Base-by-base conservation (phyloP, 495 filamentous ascomycete genomes). In the Xylaria longipes region DNA sequence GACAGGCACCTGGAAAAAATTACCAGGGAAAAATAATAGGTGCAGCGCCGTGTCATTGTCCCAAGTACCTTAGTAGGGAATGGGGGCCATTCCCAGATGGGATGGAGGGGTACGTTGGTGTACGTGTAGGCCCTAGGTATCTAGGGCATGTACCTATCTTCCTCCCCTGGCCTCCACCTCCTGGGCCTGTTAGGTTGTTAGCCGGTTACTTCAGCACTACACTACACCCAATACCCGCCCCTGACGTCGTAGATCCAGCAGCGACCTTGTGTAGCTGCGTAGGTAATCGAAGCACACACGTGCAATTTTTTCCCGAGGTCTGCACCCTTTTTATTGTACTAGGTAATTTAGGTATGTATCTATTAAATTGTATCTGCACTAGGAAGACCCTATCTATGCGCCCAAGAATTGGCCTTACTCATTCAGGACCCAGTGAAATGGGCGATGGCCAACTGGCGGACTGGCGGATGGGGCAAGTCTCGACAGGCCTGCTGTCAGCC, bases 1-100 rank as follows among this genome's bases (percentile, higher is more conserved):
- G 63, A 41, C 45, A 52, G 54, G 29, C 46, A 63, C 29, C 31
- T 54, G 3, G 45, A 52, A 63, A 69, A 62, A 70, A 31, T 70
- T 63, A 70, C 64, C 68, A 48, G 45, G 33, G 31, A 54, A 39
- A 52, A 43, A 56, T 27, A 14, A 41, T 56, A 41, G 65, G 48
- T 41, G 33, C 29, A 33, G 17, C 25, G 58, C 27, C 17, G 37
- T 70, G 46, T 39, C 46, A 43, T 33, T 39, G 68, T 27, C 39
- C 14, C 1, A 27, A 56, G 22, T 46, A 46, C 27, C 52, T 56
- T 11, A 56, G 54, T 20, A 15, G 43, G 4, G 35, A 37, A 7
- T 37, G 46, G 61, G 39, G 25, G 5, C 22, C 60, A 68, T 57
- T 68, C 29, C 46, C 7, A 58, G 29, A 39, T 68, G 62, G 41